These are phyloP conservation scores for Geotrichum klebahnii DNA, from an alignment of 1,139 yeast genomes.

Conservation along the genomic window DNA sequence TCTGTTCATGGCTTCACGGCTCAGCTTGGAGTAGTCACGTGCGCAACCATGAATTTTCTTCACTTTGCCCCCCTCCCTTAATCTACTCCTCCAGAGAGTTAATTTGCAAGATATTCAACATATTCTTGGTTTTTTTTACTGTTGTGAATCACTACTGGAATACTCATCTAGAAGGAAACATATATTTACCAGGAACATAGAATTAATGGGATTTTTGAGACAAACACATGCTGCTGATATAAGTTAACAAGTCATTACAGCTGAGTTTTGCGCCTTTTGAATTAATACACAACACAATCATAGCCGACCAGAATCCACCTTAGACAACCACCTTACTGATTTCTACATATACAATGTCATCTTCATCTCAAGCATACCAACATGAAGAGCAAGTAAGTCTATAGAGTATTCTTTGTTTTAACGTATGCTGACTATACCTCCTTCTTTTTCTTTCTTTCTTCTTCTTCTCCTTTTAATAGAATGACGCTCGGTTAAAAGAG, in stretches of 20 bases:
- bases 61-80: neutral
- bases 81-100: neutral
- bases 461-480: conserved; percentile 36
- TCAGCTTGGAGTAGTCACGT: too few species aligned
- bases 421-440: too few species aligned
- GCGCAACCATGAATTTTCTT: too few species aligned
- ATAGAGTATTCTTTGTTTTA: neutral
- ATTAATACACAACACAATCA: neutral
- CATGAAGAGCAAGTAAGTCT: conserved; percentile 23
- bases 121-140: too few species aligned
- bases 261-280: too few species aligned
- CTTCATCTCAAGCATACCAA: conserved; percentile 22
- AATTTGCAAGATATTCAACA: neutral
- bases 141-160: too few species aligned
- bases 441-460: neutral
- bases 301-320: neutral
- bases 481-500: conserved; percentile 55
- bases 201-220: too few species aligned
- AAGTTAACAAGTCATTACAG: too few species aligned
- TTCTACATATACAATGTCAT: neutral
- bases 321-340: neutral
- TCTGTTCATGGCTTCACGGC: too few species aligned
- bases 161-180: too few species aligned
- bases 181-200: too few species aligned
- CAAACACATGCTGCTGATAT: too few species aligned